phyloP scores from a whole-genome alignment of 495 filamentous ascomycete species.

The Xylaria acuta region DNA sequence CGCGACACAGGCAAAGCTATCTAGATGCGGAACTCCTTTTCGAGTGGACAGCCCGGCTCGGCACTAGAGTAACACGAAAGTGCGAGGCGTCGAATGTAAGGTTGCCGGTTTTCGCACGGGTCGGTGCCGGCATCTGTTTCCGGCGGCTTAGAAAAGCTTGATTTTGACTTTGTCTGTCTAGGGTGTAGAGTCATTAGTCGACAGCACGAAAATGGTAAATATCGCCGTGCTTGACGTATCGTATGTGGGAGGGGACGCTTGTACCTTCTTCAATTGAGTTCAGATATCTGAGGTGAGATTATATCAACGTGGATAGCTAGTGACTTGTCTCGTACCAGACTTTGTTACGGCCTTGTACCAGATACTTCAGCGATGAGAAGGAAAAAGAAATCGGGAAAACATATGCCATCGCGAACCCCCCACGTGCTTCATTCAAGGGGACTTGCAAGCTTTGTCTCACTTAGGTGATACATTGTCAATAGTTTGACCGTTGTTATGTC shows the following conservation, averaged over 20 bases:
- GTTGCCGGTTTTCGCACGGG: conserved; percentile 14
- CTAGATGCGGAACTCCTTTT: background rate
- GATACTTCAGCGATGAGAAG: conserved; percentile 3
- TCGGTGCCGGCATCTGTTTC: conserved; percentile 17
- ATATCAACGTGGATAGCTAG: conserved; percentile 1
- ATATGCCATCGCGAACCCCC: conserved; percentile 2
- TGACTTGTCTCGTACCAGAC: background rate
- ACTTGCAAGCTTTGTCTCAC: background rate
- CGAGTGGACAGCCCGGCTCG: background rate
- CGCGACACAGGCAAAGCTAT: background rate
- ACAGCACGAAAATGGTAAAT: background rate
- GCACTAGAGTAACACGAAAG: background rate
- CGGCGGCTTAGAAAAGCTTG: conserved; percentile 25
- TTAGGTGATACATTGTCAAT: conserved; percentile 1
- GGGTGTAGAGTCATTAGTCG: background rate
- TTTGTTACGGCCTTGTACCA: conserved; percentile 20
- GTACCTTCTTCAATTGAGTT: conserved; percentile 23
- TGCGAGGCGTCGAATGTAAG: background rate
- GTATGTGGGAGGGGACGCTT: conserved; percentile 17
- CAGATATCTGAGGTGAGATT: conserved; percentile 23
- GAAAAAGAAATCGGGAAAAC: background rate
- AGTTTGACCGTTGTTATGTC: background rate
- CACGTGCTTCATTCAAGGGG: conserved; percentile 4
- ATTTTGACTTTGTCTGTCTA: conserved; percentile 3
- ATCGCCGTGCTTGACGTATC: conserved; percentile 1